These are phyloP conservation scores for Nothophoma quercina DNA, from an alignment of 2,329 filamentous ascomycete species.

Conservation along the genomic window DNA sequence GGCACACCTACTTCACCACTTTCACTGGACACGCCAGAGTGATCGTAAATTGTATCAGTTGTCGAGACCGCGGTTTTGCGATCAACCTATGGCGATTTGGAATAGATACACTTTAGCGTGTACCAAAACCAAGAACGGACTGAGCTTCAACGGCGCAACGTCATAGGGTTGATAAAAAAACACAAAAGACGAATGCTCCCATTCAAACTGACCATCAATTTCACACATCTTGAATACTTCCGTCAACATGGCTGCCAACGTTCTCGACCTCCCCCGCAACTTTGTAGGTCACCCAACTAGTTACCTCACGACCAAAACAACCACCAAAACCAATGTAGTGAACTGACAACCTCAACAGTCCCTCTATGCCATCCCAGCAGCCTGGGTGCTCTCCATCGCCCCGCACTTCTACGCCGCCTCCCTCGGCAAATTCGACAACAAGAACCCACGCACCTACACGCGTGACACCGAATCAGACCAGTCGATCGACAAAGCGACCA, in stretches of 20 bases:
- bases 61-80: no score
- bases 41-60: no score
- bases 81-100: neutral
- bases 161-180: neutral
- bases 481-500: conserved; percentile 10
- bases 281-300: neutral
- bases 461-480: conserved; percentile 9
- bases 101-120: conserved; percentile 8
- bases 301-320: neutral
- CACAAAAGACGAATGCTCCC: neutral
- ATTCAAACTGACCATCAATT: neutral
- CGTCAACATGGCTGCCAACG: conserved; percentile 7
- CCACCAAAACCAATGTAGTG: no score
- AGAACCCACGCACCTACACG: conserved; percentile 11
- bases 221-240: neutral
- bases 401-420: conserved; percentile 13
- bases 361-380: conserved; percentile 6
- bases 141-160: neutral
- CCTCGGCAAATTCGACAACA: conserved; percentile 11
- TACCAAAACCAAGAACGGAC: conserved; percentile 1
- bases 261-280: conserved; percentile 4
- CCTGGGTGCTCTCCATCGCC: conserved; percentile 1
- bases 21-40: no score
- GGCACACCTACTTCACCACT: no score
- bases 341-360: neutral